Percentiles rank a stretch among this genome's conserved stretches.
These are phyloP conservation scores for Metarhizium guizhouense DNA, from an alignment of 2,329 filamentous ascomycete species.

Conservation along the genomic window DNA sequence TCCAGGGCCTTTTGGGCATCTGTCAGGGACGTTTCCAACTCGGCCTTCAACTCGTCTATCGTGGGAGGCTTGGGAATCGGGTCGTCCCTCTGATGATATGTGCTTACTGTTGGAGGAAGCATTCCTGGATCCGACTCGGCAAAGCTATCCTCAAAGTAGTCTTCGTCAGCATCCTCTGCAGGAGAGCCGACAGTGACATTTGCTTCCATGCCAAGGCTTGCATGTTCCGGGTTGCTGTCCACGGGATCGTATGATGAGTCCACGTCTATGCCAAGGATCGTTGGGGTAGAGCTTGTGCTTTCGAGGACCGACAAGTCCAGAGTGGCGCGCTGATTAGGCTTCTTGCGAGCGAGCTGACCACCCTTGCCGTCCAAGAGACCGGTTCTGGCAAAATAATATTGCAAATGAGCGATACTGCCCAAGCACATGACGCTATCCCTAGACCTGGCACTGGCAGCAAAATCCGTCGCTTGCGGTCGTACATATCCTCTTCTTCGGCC, in stretches of 20 bases:
- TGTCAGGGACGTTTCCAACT: conserved; percentile 57
- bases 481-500: conserved; percentile 70
- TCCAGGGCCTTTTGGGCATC: conserved; percentile 61
- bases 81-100: conserved; percentile 79
- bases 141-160: conserved; percentile 47
- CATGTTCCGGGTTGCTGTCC: conserved; percentile 48
- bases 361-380: conserved; percentile 91
- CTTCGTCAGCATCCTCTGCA: conserved; percentile 31
- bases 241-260: conserved; percentile 54
- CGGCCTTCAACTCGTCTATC: conserved; percentile 62
- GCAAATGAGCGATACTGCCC: conserved; percentile 91
- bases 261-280: conserved; percentile 35
- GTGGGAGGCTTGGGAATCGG: conserved; percentile 78
- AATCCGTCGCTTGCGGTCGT: conserved; percentile 77
- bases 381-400: conserved; percentile 96
- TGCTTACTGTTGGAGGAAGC: conserved; percentile 94
- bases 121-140: conserved; percentile 64
- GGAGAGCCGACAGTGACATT: conserved; percentile 38
- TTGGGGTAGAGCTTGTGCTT: conserved; percentile 22
- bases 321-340: conserved; percentile 48
- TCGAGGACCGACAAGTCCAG: conserved; percentile 49
- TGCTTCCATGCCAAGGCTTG: conserved; percentile 27
- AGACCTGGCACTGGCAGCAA: conserved; percentile 81
- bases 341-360: conserved; percentile 70
- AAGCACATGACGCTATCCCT: conserved; percentile 93